phyloP scores from a whole-genome alignment of 306 rosid genomes.

The Mimosa pudica region DNA sequence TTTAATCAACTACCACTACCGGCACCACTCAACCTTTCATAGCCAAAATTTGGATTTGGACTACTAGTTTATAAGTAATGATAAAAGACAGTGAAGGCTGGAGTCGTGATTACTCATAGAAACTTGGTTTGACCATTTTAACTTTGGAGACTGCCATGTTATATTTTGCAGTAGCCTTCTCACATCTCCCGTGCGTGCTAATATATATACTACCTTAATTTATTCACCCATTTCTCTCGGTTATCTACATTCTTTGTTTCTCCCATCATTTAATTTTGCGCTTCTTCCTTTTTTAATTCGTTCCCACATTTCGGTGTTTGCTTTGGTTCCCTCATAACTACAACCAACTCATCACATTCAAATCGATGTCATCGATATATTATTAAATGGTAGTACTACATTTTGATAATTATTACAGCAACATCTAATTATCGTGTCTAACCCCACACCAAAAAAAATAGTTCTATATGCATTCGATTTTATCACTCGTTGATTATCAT shows the following conservation, averaged over 20 bases:
- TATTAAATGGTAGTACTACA: too few relatives aligned
- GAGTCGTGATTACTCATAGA: constrained; percentile 15
- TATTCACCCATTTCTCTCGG: background rate
- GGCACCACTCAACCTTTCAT: background rate
- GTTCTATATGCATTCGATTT: background rate
- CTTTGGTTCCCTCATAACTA: background rate
- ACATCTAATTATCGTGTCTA: background rate
- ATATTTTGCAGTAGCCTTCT: too few relatives aligned
- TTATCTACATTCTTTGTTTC: background rate
- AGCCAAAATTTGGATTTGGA: too few relatives aligned
- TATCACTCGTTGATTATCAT: background rate
- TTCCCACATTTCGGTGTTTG: background rate
- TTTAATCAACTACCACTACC: background rate
- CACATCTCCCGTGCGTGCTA: too few relatives aligned
- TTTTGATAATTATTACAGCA: background rate
- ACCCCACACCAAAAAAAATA: background rate
- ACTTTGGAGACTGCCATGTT: background rate
- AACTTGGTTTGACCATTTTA: constrained; percentile 51
- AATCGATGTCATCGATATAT: background rate
- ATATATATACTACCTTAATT: background rate
- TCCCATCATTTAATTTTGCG: background rate
- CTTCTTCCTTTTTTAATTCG: background rate
- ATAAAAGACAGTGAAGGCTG: background rate
- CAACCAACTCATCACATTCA: background rate
- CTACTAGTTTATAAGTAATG: too few relatives aligned